phyloP scores from a whole-genome alignment of 495 filamentous ascomycete genomes.

The Tuber umbilicatum region DNA sequence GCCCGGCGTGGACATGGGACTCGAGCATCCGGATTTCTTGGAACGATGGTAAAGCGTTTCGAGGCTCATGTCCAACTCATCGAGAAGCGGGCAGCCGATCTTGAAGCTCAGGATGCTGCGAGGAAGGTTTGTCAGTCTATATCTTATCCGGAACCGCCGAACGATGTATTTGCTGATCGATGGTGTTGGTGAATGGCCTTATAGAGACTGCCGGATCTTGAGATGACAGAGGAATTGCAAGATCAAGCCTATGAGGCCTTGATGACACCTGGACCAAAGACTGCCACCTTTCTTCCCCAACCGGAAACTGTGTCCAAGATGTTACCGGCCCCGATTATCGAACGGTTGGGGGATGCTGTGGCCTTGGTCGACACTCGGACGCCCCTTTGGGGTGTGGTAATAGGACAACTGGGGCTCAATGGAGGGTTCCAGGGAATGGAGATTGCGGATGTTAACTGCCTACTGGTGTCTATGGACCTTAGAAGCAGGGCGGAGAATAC shows the following conservation, averaged over 20 bases:
- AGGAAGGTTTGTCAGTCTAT: slow-evolving; percentile 15
- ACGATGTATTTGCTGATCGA: neutral
- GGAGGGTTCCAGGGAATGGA: slow-evolving; percentile 32
- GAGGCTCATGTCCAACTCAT: slow-evolving; percentile 41
- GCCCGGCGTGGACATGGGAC: slow-evolving; percentile 8
- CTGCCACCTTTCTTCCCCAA: slow-evolving; percentile 30
- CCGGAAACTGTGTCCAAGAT: slow-evolving; percentile 22
- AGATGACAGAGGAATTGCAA: slow-evolving; percentile 37
- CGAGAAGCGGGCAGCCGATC: slow-evolving; percentile 34
- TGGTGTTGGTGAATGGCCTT: neutral
- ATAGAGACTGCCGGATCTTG: slow-evolving; percentile 31
- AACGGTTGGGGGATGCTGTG: slow-evolving; percentile 17
- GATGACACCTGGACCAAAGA: slow-evolving; percentile 27
- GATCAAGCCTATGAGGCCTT: slow-evolving; percentile 37
- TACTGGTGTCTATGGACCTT: slow-evolving; percentile 25
- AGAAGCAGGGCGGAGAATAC: slow-evolving; percentile 27
- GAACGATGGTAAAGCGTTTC: slow-evolving; percentile 28
- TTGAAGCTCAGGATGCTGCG: slow-evolving; percentile 25
- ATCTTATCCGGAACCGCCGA: neutral
- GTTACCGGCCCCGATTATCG: slow-evolving; percentile 18
- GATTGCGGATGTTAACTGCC: slow-evolving; percentile 29
- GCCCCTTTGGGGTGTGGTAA: slow-evolving; percentile 22
- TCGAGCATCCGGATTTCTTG: slow-evolving; percentile 23
- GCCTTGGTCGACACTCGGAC: slow-evolving; percentile 15
- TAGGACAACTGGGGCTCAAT: slow-evolving; percentile 24